phyloP scores from a whole-genome alignment of 2,329 filamentous ascomycete genomes.

The Pseudocercospora eumusae region DNA sequence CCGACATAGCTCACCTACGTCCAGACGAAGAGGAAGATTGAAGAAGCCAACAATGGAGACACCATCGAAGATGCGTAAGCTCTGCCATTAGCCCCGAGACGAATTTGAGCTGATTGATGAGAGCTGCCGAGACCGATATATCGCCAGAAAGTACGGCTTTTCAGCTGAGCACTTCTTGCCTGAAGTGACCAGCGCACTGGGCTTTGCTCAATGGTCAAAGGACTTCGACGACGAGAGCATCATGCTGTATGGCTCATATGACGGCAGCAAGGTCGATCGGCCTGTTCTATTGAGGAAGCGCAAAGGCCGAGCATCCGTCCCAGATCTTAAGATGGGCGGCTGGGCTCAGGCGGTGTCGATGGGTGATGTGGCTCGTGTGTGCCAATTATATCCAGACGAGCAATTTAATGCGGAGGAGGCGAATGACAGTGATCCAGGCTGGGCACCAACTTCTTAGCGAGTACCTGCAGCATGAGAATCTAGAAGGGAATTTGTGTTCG shows the following conservation, averaged over 20 bases:
- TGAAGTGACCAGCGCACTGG: neutral
- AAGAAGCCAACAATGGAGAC: neutral
- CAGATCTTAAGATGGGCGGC: neutral
- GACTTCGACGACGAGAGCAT: neutral
- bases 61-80: conserved; percentile 2
- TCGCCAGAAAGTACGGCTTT: neutral
- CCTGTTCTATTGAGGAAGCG: neutral
- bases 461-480: neutral
- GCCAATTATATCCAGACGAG: neutral
- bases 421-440: neutral
- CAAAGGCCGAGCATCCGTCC: neutral
- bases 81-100: neutral
- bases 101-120: neutral
- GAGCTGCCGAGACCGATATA: neutral
- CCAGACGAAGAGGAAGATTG: neutral
- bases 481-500: too few species aligned
- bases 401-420: neutral
- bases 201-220: neutral
- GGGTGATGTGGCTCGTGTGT: neutral
- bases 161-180: neutral
- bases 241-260: neutral
- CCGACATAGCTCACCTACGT: neutral
- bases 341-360: neutral
- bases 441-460: neutral
- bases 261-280: neutral